Conservation (phyloP, 768 basidiomycete species). For the Pisolithus marmoratus region DNA sequence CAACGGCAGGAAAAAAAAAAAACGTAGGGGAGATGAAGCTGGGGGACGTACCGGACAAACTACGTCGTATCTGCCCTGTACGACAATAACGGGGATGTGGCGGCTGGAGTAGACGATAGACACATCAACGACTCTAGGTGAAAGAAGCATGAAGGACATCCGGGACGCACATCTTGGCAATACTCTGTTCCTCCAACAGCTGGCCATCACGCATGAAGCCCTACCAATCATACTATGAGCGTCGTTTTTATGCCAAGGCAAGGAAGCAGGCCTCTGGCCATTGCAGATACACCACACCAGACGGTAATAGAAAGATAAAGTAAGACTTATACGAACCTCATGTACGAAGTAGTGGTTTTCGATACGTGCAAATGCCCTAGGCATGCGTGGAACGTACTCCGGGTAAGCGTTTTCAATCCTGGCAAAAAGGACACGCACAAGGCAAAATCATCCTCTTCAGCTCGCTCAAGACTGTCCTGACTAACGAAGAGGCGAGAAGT, state of each 20-base stretch:
- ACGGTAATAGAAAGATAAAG: background rate
- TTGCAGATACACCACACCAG: background rate
- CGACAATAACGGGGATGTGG: conserved; percentile 75
- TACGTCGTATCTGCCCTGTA: conserved; percentile 87
- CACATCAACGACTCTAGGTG: conserved; percentile 3
- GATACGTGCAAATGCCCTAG: conserved; percentile 78
- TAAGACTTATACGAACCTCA: conserved; percentile 37
- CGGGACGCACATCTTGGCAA: conserved; percentile 74
- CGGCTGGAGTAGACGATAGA: conserved; percentile 44
- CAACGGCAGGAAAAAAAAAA: background rate
- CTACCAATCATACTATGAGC: conserved; percentile 29
- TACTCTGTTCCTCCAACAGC: conserved; percentile 73
- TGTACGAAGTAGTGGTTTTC: conserved; percentile 93
- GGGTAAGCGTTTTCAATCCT: background rate
- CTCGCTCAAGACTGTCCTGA: conserved; percentile 59
- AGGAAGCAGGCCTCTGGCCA: background rate
- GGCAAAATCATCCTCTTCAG: conserved; percentile 69
- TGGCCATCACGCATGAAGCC: conserved; percentile 89
- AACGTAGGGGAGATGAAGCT: background rate
- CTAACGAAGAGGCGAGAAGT: conserved; percentile 74
- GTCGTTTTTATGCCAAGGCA: background rate
- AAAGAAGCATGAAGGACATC: background rate
- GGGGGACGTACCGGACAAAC: conserved; percentile 66
- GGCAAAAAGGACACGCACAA: conserved; percentile 41
- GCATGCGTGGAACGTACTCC: conserved; percentile 3